phyloP scores from a whole-genome alignment of 352 stramenopile genomes.

The Globisporangium rhizosaccharum region DNA sequence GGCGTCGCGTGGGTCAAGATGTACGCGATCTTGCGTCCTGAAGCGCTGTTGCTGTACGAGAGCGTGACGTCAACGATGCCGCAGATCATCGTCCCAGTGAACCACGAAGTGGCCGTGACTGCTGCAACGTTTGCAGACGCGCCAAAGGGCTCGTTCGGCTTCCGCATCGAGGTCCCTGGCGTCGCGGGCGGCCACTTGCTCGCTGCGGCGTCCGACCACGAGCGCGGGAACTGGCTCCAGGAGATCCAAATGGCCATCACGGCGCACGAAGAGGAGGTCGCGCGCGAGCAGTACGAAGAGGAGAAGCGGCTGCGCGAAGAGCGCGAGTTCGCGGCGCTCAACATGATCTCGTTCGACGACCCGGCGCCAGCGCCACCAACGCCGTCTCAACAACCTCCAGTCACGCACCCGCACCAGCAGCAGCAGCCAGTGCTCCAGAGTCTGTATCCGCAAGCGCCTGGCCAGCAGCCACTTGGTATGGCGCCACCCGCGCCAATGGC shows the following conservation, averaged over 20 bases:
- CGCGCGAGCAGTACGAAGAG: constrained; percentile 43
- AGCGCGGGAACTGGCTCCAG: constrained; percentile 74
- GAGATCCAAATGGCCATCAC: constrained; percentile 72
- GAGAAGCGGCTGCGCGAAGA: constrained; percentile 48
- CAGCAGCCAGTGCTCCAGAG: constrained; percentile 1
- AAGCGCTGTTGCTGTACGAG: constrained; percentile 73
- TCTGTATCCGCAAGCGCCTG: constrained; percentile 1
- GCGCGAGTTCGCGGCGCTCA: constrained; percentile 54
- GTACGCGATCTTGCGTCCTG: constrained; percentile 60
- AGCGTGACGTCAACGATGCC: constrained; percentile 43
- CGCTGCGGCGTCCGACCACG: constrained; percentile 47
- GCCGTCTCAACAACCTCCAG: not conserved
- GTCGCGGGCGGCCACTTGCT: constrained; percentile 58
- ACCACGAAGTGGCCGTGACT: constrained; percentile 43
- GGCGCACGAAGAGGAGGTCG: constrained; percentile 26
- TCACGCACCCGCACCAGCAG: constrained; percentile 9
- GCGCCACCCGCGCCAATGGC: not conserved
- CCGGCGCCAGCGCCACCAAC: not conserved
- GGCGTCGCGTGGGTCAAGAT: constrained; percentile 61
- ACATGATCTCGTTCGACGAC: constrained; percentile 82
- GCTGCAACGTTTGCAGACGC: constrained; percentile 44
- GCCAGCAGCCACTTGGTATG: constrained; percentile 1
- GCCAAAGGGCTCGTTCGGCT: constrained; percentile 46
- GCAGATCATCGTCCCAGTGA: constrained; percentile 74
- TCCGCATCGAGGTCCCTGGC: constrained; percentile 57